These are phyloP conservation scores for Waltiozyma sp. DNA, from an alignment of 1,139 yeast genomes.

Conservation along the genomic window DNA sequence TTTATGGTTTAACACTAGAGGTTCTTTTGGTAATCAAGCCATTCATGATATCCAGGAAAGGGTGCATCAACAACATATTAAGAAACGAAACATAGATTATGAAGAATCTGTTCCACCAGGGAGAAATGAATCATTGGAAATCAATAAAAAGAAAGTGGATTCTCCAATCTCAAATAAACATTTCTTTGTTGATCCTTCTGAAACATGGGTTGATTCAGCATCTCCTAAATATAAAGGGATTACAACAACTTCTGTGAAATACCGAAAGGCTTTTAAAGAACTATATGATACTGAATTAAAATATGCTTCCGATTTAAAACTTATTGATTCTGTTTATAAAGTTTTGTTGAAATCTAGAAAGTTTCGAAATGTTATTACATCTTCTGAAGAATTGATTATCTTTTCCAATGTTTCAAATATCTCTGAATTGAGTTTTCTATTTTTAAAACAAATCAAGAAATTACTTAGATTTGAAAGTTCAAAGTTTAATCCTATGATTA, in stretches of 20 bases:
- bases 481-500: slow-evolving; percentile 6
- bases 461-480: slow-evolving; percentile 6
- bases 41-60: slow-evolving; percentile 14
- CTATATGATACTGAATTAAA: slow-evolving; percentile 20
- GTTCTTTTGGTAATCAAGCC: slow-evolving; percentile 16
- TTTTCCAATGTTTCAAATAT: slow-evolving; percentile 28
- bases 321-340: slow-evolving; percentile 20
- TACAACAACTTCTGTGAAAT: slow-evolving; percentile 4
- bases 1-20: slow-evolving; percentile 19
- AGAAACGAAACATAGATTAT: slow-evolving; percentile 1
- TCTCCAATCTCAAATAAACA: slow-evolving; percentile 17
- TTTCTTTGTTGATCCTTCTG: slow-evolving; percentile 2
- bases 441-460: slow-evolving; percentile 16
- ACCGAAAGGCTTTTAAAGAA: slow-evolving; percentile 16
- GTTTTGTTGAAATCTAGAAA: slow-evolving; percentile 16
- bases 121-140: slow-evolving; percentile 11
- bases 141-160: slow-evolving; percentile 18
- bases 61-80: slow-evolving; percentile 2
- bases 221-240: slow-evolving; percentile 11
- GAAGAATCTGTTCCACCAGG: slow-evolving; percentile 5
- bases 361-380: slow-evolving; percentile 17
- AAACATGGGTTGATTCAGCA: slow-evolving; percentile 2
- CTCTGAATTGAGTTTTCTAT: slow-evolving; percentile 21
- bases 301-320: slow-evolving; percentile 16
- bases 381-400: slow-evolving; percentile 21